phyloP scores from a whole-genome alignment of 805 yeast species.

The Ogataea wickerhamii region DNA sequence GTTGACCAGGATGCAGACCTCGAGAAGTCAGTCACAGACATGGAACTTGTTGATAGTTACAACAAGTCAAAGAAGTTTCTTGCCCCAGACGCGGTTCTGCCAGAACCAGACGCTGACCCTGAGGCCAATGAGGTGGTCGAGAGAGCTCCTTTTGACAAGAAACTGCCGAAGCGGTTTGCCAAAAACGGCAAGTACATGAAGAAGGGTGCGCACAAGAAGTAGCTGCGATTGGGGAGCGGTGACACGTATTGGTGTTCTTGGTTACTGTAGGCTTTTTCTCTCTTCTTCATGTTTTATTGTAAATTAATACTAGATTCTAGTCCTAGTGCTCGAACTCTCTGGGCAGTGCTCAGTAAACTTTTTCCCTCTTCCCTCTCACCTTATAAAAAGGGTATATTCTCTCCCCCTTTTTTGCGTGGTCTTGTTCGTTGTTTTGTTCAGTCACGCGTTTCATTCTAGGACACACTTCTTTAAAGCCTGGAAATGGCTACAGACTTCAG shows the following conservation, averaged over 20 bases:
- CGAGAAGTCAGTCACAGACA: constrained; percentile 32
- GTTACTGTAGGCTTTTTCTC: no score
- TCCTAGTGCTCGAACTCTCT: no score
- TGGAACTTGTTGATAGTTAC: constrained; percentile 27
- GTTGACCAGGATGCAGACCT: constrained; percentile 30
- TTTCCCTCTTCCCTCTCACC: neutral
- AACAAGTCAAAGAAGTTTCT: constrained; percentile 14
- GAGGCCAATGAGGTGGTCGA: constrained; percentile 1
- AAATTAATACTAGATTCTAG: no score
- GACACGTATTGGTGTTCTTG: no score
- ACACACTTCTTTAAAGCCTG: no score
- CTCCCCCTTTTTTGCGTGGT: neutral
- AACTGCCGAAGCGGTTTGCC: constrained; percentile 17
- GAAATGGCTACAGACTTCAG: constrained; percentile 6
- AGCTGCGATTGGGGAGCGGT: no score
- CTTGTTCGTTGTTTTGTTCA: neutral
- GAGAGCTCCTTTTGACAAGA: constrained; percentile 8
- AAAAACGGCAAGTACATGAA: constrained; percentile 19
- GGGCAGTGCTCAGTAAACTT: no score
- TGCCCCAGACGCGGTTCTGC: neutral
- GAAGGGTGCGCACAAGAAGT: constrained; percentile 9
- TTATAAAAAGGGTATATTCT: neutral
- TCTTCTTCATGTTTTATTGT: no score
- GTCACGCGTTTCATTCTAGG: no score
- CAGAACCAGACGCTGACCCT: neutral